Percentiles rank a stretch among this genome's conserved stretches.
phyloP scores from a whole-genome alignment of 495 filamentous ascomycete species.

The Chaetomium tenue region DNA sequence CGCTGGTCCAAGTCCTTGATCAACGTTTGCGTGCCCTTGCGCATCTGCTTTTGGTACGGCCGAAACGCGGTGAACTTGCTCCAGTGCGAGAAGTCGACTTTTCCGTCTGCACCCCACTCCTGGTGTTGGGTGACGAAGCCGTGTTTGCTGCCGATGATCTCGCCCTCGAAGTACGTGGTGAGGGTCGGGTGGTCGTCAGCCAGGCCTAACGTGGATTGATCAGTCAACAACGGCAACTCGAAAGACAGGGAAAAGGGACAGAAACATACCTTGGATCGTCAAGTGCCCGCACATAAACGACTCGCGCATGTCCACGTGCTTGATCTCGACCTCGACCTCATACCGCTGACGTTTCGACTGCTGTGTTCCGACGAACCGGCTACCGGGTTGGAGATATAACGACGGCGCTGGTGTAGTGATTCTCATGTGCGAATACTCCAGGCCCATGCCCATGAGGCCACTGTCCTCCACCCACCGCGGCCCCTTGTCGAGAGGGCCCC shows the following conservation, averaged over 20 bases:
- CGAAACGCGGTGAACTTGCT: constrained; percentile 82
- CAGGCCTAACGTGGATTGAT: constrained; percentile 58
- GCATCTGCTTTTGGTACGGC: constrained; percentile 70
- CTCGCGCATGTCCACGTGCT: constrained; percentile 91
- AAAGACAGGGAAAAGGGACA: background rate
- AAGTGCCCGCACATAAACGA: constrained; percentile 96
- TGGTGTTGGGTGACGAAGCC: constrained; percentile 87
- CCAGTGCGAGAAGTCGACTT: constrained; percentile 94
- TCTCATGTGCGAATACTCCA: constrained; percentile 65
- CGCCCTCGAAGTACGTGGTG: constrained; percentile 97
- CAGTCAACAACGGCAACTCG: background rate
- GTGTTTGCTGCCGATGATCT: constrained; percentile 95
- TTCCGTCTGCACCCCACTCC: constrained; percentile 88
- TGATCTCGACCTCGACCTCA: constrained; percentile 94
- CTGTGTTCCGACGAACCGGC: constrained; percentile 85
- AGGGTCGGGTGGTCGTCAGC: constrained; percentile 94
- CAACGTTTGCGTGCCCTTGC: constrained; percentile 51
- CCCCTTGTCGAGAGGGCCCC: constrained; percentile 24
- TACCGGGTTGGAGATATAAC: constrained; percentile 83
- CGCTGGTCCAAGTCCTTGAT: constrained; percentile 73
- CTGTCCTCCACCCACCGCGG: constrained; percentile 35
- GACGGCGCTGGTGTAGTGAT: constrained; percentile 64
- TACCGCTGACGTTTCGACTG: constrained; percentile 88
- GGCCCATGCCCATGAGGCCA: constrained; percentile 48
- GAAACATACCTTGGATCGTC: constrained; percentile 80